A percentile compares a stretch with the other conserved stretches of the same genome.
Evolutionary conservation across 2,329 filamentous ascomycete species (phyloP).

Genomic region (Karstenula rhodostoma): DNA sequence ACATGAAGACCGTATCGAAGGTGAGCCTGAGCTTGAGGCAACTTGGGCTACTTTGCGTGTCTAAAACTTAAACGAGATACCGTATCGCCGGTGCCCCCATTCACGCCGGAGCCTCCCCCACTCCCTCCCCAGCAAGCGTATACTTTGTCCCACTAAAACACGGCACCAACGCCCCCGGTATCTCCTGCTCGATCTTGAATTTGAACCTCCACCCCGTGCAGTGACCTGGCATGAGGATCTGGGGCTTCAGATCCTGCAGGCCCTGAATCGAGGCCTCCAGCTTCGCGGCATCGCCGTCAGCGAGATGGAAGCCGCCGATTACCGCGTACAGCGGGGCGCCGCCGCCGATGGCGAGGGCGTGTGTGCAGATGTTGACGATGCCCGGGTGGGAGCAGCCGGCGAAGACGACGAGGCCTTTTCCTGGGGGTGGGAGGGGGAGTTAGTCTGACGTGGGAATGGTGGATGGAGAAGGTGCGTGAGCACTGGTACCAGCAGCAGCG

Average conservation of each 20-base stretch:
- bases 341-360: conserved; percentile 54
- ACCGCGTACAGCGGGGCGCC: conserved; percentile 58
- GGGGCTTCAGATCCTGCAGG: conserved; percentile 59
- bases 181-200: conserved; percentile 60
- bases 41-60: too few species aligned
- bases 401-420: conserved; percentile 62
- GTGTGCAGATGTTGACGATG: conserved; percentile 60
- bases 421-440: conserved; percentile 32
- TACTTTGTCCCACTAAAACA: conserved; percentile 57
- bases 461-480: too few species aligned
- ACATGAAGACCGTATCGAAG: too few species aligned
- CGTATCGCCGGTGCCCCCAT: too few species aligned
- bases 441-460: too few species aligned
- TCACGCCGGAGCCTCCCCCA: neutral
- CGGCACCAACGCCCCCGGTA: conserved; percentile 60
- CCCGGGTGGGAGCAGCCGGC: conserved; percentile 66
- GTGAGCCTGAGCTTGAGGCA: too few species aligned
- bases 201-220: conserved; percentile 62
- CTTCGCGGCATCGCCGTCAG: conserved; percentile 55
- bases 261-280: conserved; percentile 50
- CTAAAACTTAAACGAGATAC: too few species aligned
- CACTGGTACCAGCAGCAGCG: too few species aligned
- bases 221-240: conserved; percentile 62
- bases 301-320: conserved; percentile 64
- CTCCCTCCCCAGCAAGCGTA: neutral